phyloP scores from a whole-genome alignment of 164 flowering plant genomes.

The Kalanchoe fedtschenkoi region DNA sequence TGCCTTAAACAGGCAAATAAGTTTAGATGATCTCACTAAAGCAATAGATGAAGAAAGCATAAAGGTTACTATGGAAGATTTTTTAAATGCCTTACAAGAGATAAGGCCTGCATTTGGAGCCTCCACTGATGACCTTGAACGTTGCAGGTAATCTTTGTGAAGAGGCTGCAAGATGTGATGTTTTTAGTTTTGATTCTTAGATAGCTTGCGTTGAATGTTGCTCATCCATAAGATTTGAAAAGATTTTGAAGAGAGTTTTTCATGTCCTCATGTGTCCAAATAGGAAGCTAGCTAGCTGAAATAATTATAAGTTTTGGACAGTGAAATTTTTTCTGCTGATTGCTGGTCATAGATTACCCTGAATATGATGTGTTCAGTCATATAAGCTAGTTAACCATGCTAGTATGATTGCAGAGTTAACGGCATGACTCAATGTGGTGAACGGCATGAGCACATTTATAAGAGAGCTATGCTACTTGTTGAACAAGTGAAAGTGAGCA shows the following conservation, averaged over 20 bases:
- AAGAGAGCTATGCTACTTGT: constrained; percentile 82
- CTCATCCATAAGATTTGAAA: background rate
- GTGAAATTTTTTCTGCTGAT: background rate
- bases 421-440: constrained; percentile 89
- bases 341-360: background rate
- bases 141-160: constrained; percentile 59
- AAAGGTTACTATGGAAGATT: constrained; percentile 92
- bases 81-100: constrained; percentile 72
- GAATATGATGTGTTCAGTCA: background rate
- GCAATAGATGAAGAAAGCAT: constrained; percentile 90
- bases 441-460: constrained; percentile 62
- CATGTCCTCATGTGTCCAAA: too few relatives aligned
- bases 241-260: background rate
- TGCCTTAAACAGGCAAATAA: constrained; percentile 85
- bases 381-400: background rate
- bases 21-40: constrained; percentile 87
- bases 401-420: constrained; percentile 39
- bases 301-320: too few relatives aligned
- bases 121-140: constrained; percentile 82
- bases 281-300: too few relatives aligned
- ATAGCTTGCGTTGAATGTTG: background rate
- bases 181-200: background rate
- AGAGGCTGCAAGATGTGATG: background rate
- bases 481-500: constrained; percentile 93
- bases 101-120: constrained; percentile 96